Percentiles rank a stretch among this genome's conserved stretches.
phyloP scores from a whole-genome alignment of 768 basidiomycete species.

The Xerocomellus amylosporus region DNA sequence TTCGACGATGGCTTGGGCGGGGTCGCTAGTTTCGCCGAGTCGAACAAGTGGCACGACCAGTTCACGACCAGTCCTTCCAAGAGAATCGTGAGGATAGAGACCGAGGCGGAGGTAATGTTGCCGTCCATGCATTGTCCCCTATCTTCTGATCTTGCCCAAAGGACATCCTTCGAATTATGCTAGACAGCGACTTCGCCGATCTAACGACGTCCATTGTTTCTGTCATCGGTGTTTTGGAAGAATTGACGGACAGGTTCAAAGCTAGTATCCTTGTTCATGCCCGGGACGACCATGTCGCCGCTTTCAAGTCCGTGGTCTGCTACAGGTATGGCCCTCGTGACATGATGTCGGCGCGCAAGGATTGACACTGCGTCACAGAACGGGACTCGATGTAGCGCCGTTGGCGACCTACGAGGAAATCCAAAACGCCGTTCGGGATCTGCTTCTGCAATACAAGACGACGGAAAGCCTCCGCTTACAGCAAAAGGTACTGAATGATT shows the following conservation, averaged over 20 bases:
- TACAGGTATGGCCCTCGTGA: slow-evolving; percentile 40
- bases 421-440: slow-evolving; percentile 31
- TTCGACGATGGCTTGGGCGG: slow-evolving; percentile 71
- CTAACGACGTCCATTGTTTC: slow-evolving; percentile 17
- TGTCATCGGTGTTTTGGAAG: slow-evolving; percentile 9
- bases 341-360: not conserved
- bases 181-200: slow-evolving; percentile 3
- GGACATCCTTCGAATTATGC: slow-evolving; percentile 23
- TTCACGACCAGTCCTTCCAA: slow-evolving; percentile 52
- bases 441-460: slow-evolving; percentile 36
- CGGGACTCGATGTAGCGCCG: slow-evolving; percentile 57
- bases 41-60: slow-evolving; percentile 59
- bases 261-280: slow-evolving; percentile 39
- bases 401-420: slow-evolving; percentile 26
- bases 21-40: slow-evolving; percentile 44
- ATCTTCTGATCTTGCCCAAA: slow-evolving; percentile 5
- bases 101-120: slow-evolving; percentile 60
- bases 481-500: slow-evolving; percentile 65
- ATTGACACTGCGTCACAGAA: slow-evolving; percentile 33
- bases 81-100: slow-evolving; percentile 67
- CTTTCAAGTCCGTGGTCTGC: slow-evolving; percentile 75
- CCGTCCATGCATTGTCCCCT: not conserved
- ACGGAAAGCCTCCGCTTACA: slow-evolving; percentile 48
- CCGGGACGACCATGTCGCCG: slow-evolving; percentile 49
- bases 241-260: slow-evolving; percentile 38